phyloP scores from a whole-genome alignment of 1,284 basidiomycete species.

The Fomes fomentarius region DNA sequence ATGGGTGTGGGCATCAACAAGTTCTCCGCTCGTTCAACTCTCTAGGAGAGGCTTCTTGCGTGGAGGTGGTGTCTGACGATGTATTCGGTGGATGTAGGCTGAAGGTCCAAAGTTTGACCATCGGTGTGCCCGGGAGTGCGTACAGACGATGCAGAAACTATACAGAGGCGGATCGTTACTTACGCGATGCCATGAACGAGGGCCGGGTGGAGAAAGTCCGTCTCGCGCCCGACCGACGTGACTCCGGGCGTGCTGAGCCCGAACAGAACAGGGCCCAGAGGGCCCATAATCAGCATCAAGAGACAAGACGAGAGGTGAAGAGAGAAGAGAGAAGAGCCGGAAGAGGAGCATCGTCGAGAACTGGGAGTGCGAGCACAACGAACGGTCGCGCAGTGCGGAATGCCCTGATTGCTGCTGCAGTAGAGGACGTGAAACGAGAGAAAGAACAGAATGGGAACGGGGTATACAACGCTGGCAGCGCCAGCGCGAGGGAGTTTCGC shows the following conservation, averaged over 20 bases:
- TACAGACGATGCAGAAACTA: constrained; percentile 45
- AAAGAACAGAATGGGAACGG: neutral
- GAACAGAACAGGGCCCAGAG: neutral
- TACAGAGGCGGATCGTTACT: constrained; percentile 46
- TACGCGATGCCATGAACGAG: constrained; percentile 35
- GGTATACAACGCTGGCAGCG: neutral
- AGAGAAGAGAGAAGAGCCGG: neutral
- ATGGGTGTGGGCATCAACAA: neutral
- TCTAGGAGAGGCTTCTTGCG: neutral
- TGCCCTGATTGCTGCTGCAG: constrained; percentile 3
- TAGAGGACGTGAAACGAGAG: constrained; percentile 3
- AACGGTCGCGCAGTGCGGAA: constrained; percentile 5
- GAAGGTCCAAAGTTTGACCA: constrained; percentile 44
- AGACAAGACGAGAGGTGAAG: neutral
- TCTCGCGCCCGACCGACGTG: neutral
- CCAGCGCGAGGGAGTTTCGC: neutral
- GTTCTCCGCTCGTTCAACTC: too few species aligned
- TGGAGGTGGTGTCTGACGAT: neutral
- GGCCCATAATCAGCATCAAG: neutral
- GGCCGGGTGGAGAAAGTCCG: constrained; percentile 25
- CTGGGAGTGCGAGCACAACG: neutral
- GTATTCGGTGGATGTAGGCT: constrained; percentile 44
- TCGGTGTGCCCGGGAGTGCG: constrained; percentile 43
- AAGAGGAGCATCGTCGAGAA: neutral
- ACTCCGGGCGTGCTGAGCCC: neutral